These are phyloP conservation scores for Mayamaea pseudoterrestris DNA, from an alignment of 108 stramenopile genomes.

Conservation along the genomic window DNA sequence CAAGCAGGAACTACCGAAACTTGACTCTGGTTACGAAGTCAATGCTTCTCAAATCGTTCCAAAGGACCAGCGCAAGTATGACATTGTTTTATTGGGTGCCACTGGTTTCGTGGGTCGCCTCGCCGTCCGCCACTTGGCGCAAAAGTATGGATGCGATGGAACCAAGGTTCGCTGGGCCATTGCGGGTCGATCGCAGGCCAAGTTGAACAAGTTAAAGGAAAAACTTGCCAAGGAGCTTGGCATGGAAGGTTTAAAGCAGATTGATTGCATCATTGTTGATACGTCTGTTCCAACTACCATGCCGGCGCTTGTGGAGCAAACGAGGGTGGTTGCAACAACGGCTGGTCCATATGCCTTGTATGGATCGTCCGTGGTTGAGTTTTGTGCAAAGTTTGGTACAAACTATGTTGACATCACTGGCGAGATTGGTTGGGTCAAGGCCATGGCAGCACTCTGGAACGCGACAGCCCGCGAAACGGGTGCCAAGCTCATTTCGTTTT, in stretches of 20 bases:
- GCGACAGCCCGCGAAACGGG: conserved; percentile 48
- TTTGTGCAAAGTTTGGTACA: conserved; percentile 75
- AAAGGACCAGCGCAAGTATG: conserved; percentile 40
- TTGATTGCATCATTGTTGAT: conserved; percentile 42
- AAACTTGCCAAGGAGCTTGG: conserved; percentile 25
- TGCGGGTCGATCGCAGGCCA: conserved; percentile 45
- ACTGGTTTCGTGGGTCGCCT: conserved; percentile 82
- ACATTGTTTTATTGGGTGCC: conserved; percentile 75
- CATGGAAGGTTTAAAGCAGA: conserved; percentile 10
- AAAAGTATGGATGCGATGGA: conserved; percentile 42
- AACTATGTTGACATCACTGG: conserved; percentile 88
- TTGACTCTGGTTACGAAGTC: conserved; percentile 18
- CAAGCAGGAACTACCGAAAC: neutral
- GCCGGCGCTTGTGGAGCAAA: conserved; percentile 45
- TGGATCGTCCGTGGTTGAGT: conserved; percentile 66
- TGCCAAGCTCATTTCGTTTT: conserved; percentile 59
- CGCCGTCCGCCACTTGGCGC: conserved; percentile 50
- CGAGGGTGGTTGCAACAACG: conserved; percentile 65
- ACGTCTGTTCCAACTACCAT: conserved; percentile 48
- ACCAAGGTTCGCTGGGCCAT: conserved; percentile 66
- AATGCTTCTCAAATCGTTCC: conserved; percentile 15
- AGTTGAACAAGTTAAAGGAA: conserved; percentile 26
- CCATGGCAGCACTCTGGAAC: conserved; percentile 60
- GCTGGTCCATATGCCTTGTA: conserved; percentile 86
- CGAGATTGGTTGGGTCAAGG: conserved; percentile 68